Evolutionary conservation across 495 filamentous ascomycete genomes (phyloP).

Genomic region (Xylaria palmicola): DNA sequence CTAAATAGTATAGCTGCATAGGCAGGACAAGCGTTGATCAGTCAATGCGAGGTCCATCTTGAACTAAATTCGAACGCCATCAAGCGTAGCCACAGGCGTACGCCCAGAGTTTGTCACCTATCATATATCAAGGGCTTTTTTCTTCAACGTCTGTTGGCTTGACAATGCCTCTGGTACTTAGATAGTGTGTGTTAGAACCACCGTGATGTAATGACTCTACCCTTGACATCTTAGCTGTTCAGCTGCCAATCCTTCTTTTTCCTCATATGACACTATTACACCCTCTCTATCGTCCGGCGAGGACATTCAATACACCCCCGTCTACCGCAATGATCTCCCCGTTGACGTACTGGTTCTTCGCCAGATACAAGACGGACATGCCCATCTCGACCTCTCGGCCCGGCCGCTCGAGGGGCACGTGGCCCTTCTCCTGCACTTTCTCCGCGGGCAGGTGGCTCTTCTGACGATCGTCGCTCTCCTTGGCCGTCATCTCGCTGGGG

Average conservation of each 20-base stretch:
- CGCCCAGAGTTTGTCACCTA: too few species aligned
- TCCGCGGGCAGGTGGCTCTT: slow-evolving; percentile 52
- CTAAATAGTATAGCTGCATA: not conserved
- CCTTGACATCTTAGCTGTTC: too few species aligned
- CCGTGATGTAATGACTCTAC: too few species aligned
- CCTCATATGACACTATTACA: not conserved
- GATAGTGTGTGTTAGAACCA: too few species aligned
- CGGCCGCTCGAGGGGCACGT: slow-evolving; percentile 47
- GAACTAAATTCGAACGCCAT: not conserved
- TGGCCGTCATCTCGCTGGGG: slow-evolving; percentile 63
- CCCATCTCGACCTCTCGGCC: slow-evolving; percentile 60
- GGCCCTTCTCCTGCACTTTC: slow-evolving; percentile 55
- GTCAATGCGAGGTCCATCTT: not conserved
- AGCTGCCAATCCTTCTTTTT: too few species aligned
- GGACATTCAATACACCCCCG: slow-evolving; percentile 51
- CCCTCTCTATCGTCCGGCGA: slow-evolving; percentile 23
- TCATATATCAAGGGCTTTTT: too few species aligned
- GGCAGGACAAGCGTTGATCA: not conserved
- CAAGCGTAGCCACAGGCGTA: not conserved
- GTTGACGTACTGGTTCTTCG: slow-evolving; percentile 60
- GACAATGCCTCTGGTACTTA: too few species aligned
- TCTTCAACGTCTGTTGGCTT: too few species aligned
- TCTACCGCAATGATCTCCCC: slow-evolving; percentile 61
- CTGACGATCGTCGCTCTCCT: slow-evolving; percentile 51
- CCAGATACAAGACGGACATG: slow-evolving; percentile 54